Conservation (phyloP, 2,329 filamentous ascomycete species). For the Ascochyta koolunga region DNA sequence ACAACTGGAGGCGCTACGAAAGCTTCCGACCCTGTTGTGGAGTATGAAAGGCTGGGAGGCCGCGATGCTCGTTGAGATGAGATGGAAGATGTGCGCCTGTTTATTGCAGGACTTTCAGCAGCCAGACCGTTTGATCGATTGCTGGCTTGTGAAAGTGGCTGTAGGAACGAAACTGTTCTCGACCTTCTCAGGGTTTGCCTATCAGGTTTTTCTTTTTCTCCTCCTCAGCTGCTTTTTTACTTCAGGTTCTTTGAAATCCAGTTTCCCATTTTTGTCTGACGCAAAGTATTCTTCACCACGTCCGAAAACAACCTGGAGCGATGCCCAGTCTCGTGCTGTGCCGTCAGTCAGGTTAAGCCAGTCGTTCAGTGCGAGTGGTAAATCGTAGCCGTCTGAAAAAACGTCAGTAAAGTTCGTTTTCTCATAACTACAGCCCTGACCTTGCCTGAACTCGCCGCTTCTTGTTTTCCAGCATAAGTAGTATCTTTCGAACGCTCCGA, state of each 20-base stretch:
- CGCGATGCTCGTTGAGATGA: slow-evolving; percentile 27
- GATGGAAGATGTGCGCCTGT: slow-evolving; percentile 26
- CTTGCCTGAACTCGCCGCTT: slow-evolving; percentile 45
- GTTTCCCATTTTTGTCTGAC: slow-evolving; percentile 46
- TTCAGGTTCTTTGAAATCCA: slow-evolving; percentile 45
- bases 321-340: slow-evolving; percentile 39
- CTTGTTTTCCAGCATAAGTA: slow-evolving; percentile 50
- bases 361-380: slow-evolving; percentile 39
- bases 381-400: slow-evolving; percentile 42
- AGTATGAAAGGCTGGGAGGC: slow-evolving; percentile 31
- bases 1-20: slow-evolving; percentile 21
- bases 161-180: slow-evolving; percentile 38
- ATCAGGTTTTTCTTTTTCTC: slow-evolving; percentile 23
- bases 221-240: slow-evolving; percentile 25
- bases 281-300: slow-evolving; percentile 50
- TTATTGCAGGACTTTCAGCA: slow-evolving; percentile 13
- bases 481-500: slow-evolving; percentile 49
- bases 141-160: slow-evolving; percentile 33
- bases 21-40: slow-evolving; percentile 29
- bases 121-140: slow-evolving; percentile 17
- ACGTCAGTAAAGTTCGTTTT: neutral
- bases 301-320: slow-evolving; percentile 48
- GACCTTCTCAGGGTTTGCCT: slow-evolving; percentile 32
- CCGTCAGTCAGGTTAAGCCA: slow-evolving; percentile 45
- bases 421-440: slow-evolving; percentile 21